Conservation (phyloP, 2,329 filamentous ascomycete species). For the Aphanocladium album region DNA sequence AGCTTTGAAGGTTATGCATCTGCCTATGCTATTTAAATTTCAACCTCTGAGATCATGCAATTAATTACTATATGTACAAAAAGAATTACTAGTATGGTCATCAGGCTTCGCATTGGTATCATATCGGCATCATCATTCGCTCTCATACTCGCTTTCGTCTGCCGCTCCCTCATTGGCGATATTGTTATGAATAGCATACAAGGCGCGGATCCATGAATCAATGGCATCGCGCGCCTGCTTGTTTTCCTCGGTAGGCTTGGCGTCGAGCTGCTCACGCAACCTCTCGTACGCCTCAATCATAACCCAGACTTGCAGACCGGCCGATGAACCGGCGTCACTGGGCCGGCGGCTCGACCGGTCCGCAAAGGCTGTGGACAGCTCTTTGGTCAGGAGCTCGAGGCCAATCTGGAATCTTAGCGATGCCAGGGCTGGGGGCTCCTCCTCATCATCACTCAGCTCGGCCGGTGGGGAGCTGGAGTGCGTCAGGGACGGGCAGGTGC, state of each 20-base stretch:
- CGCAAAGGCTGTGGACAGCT: conserved; percentile 40
- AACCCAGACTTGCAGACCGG: conserved; percentile 48
- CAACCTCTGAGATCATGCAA: not conserved
- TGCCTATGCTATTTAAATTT: no score
- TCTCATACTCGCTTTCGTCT: conserved; percentile 26
- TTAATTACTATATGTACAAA: no score
- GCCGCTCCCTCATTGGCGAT: conserved; percentile 21
- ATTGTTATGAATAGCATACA: conserved; percentile 41
- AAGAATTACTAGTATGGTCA: no score
- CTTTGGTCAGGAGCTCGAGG: conserved; percentile 44
- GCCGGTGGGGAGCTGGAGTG: not conserved
- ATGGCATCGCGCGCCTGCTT: conserved; percentile 34
- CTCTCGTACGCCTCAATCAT: conserved; percentile 57
- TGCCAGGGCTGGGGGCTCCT: not conserved
- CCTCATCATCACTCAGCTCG: not conserved
- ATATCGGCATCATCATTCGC: not conserved
- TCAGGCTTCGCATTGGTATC: not conserved
- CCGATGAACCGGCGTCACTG: conserved; percentile 27
- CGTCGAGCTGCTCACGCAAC: conserved; percentile 41
- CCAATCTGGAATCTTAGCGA: conserved; percentile 44
- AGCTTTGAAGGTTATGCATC: no score
- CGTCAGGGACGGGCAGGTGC: conserved; percentile 6
- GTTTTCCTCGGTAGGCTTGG: conserved; percentile 29
- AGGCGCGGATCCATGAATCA: conserved; percentile 45
- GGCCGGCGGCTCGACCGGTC: conserved; percentile 20